These are phyloP conservation scores for Cladorrhinum sp. DNA, from an alignment of 2,329 filamentous ascomycete genomes.

Conservation along the genomic window DNA sequence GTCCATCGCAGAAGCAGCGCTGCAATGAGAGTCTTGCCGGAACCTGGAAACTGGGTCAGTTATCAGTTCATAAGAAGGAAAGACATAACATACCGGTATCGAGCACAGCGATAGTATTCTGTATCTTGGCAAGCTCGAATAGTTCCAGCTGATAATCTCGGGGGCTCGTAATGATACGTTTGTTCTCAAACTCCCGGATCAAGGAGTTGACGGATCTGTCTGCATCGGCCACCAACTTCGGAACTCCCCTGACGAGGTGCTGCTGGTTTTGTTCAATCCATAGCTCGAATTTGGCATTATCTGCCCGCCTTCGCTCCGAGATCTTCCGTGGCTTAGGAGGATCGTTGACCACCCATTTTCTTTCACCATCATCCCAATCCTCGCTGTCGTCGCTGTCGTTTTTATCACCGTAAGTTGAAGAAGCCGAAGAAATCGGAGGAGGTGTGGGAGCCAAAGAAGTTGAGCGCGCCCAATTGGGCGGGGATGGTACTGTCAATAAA, in stretches of 20 bases:
- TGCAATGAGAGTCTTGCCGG: slow-evolving; percentile 95
- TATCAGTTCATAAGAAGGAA: not conserved
- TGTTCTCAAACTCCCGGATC: slow-evolving; percentile 37
- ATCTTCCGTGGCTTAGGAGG: slow-evolving; percentile 35
- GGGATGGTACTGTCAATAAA: too few species aligned
- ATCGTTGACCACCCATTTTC: slow-evolving; percentile 27
- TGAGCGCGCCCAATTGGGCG: too few species aligned
- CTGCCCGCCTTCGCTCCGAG: slow-evolving; percentile 47
- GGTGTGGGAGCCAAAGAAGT: not conserved
- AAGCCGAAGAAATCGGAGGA: not conserved
- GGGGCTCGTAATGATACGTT: slow-evolving; percentile 68
- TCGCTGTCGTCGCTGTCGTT: slow-evolving; percentile 23
- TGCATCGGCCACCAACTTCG: slow-evolving; percentile 26
- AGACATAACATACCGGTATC: slow-evolving; percentile 63
- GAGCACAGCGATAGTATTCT: slow-evolving; percentile 89
- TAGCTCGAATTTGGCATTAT: slow-evolving; percentile 49
- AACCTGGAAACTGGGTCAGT: slow-evolving; percentile 53
- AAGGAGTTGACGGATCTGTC: slow-evolving; percentile 35
- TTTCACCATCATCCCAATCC: slow-evolving; percentile 28
- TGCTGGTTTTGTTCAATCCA: slow-evolving; percentile 39
- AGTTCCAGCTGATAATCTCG: slow-evolving; percentile 90
- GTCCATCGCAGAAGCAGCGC: slow-evolving; percentile 76
- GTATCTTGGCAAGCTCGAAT: slow-evolving; percentile 78
- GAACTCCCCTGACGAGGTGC: slow-evolving; percentile 35
- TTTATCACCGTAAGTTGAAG: not conserved